These are phyloP conservation scores for Lomentospora prolificans DNA, from an alignment of 2,329 filamentous ascomycete species.

Conservation along the genomic window DNA sequence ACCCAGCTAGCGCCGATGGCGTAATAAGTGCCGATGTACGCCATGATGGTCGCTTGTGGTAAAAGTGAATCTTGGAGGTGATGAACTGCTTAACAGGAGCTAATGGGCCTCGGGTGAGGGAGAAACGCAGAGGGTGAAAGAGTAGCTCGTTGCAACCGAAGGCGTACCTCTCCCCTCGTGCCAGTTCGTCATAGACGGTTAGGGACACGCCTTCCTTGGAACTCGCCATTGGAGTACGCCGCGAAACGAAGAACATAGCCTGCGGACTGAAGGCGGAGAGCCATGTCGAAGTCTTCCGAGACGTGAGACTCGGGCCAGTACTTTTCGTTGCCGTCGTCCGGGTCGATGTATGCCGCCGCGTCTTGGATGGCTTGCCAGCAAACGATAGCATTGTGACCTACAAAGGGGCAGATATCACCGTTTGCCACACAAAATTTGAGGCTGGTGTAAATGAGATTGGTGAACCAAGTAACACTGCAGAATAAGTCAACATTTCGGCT, in stretches of 20 bases:
- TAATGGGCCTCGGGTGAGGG: conserved; percentile 53
- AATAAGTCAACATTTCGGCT: conserved; percentile 7
- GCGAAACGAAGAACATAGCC: conserved; percentile 61
- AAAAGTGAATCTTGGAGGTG: conserved; percentile 48
- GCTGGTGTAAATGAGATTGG: conserved; percentile 65
- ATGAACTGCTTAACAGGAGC: conserved; percentile 52
- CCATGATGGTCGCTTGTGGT: conserved; percentile 63
- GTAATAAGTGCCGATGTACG: conserved; percentile 64
- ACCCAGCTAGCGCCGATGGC: conserved; percentile 59
- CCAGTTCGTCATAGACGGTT: conserved; percentile 63
- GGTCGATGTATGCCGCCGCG: conserved; percentile 23
- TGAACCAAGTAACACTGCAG: conserved; percentile 66
- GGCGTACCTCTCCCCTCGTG: conserved; percentile 65
- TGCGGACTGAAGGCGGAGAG: conserved; percentile 57
- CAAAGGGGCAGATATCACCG: conserved; percentile 65
- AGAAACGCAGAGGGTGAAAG: conserved; percentile 56
- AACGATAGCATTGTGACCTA: conserved; percentile 68
- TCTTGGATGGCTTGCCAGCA: conserved; percentile 46
- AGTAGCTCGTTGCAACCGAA: conserved; percentile 64
- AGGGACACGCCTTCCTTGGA: conserved; percentile 66
- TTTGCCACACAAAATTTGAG: conserved; percentile 62
- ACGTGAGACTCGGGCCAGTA: conserved; percentile 71
- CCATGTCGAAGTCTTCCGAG: conserved; percentile 71
- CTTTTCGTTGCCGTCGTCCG: conserved; percentile 50
- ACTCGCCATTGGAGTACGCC: conserved; percentile 58